phyloP scores from a whole-genome alignment of 78 protist genomes.

The Dictyostelium intermedium region DNA sequence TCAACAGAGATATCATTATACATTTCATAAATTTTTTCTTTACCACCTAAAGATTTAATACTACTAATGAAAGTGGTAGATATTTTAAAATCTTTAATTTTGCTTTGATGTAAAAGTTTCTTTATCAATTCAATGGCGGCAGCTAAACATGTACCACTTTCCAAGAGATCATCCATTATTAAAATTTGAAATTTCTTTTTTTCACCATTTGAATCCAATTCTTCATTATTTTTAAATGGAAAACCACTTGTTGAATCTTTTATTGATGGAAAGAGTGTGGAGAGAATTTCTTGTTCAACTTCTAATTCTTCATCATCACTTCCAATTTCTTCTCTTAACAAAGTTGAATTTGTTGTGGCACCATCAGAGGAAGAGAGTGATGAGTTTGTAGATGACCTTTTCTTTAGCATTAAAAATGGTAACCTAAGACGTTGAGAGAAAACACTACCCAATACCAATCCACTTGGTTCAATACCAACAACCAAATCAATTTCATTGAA shows the following conservation, averaged over 20 bases:
- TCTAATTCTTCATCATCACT: background rate
- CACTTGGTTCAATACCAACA: conserved; percentile 3
- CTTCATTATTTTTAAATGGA: background rate
- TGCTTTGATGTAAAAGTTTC: background rate
- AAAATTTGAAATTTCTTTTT: background rate
- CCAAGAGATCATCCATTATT: background rate
- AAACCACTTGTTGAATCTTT: background rate
- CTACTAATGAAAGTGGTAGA: background rate
- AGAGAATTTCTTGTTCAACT: background rate
- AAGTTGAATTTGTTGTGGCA: background rate
- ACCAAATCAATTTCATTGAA: background rate
- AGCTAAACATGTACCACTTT: background rate
- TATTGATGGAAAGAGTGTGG: background rate
- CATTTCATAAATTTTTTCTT: conserved; percentile 12
- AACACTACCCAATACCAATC: background rate
- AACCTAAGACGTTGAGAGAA: background rate
- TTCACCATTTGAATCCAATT: background rate
- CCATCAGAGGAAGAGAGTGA: background rate
- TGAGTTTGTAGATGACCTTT: background rate
- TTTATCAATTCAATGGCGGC: background rate
- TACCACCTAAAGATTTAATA: background rate
- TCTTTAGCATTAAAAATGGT: background rate
- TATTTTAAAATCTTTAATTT: background rate
- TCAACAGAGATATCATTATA: conserved; percentile 11
- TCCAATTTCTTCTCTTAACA: background rate